A percentile compares a stretch with the other conserved stretches of the same genome.
Conservation (phyloP, 1,284 basidiomycete species). For the Retiboletus flavoniger region DNA sequence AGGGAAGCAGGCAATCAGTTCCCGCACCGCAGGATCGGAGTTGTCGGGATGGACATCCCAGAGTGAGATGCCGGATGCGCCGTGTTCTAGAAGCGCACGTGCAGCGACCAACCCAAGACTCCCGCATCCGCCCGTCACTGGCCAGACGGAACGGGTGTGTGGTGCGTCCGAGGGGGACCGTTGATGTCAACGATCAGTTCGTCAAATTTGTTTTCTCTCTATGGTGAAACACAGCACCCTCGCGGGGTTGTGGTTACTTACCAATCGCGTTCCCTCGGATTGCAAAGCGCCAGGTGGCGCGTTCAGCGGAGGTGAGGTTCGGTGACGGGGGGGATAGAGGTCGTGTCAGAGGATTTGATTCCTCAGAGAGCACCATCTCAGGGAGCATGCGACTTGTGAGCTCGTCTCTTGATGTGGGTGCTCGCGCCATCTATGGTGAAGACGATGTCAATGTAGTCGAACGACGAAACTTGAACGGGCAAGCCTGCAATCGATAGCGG, state of each 20-base stretch:
- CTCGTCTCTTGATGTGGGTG: slow-evolving; percentile 19
- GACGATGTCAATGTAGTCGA: not conserved
- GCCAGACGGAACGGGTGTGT: not conserved
- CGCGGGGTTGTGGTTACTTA: slow-evolving; percentile 15
- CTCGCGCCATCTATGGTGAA: slow-evolving; percentile 2
- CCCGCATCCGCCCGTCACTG: slow-evolving; percentile 46
- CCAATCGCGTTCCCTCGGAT: slow-evolving; percentile 43
- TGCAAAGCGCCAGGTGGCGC: slow-evolving; percentile 36
- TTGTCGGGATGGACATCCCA: slow-evolving; percentile 35
- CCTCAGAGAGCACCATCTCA: slow-evolving; percentile 36
- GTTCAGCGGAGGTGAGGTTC: slow-evolving; percentile 27
- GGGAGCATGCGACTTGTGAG: slow-evolving; percentile 26
- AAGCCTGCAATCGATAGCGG: not conserved
- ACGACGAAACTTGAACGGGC: not conserved
- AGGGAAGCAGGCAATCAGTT: slow-evolving; percentile 37
- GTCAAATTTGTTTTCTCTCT: not conserved
- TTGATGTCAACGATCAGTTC: not conserved
- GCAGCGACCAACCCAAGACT: slow-evolving; percentile 37
- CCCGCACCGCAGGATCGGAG: slow-evolving; percentile 25
- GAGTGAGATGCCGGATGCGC: slow-evolving; percentile 38
- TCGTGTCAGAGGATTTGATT: slow-evolving; percentile 38
- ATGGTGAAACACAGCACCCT: not conserved
- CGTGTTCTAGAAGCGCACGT: slow-evolving; percentile 44
- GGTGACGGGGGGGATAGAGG: slow-evolving; percentile 24
- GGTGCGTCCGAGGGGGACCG: not conserved